Conservation (phyloP, 352 stramenopile species). For the Globisporangium polare region DNA sequence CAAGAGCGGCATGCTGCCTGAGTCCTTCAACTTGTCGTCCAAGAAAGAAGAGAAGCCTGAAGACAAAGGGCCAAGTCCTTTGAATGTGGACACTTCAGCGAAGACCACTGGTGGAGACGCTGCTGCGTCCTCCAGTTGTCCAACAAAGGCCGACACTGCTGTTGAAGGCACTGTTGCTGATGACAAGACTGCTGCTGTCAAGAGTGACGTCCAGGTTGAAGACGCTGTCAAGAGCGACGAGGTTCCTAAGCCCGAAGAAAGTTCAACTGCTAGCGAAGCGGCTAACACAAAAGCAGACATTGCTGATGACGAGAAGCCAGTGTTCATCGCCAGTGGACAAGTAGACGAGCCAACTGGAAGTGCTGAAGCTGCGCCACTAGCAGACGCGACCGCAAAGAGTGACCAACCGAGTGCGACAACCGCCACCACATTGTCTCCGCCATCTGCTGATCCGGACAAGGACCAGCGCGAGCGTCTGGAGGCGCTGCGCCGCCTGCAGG, state of each 20-base stretch:
- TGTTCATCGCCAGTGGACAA: neutral
- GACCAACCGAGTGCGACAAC: neutral
- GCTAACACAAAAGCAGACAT: neutral
- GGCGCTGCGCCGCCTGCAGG: slow-evolving; percentile 41
- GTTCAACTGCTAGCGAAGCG: neutral
- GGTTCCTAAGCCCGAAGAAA: neutral
- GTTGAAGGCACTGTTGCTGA: neutral
- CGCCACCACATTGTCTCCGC: neutral
- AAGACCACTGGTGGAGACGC: neutral
- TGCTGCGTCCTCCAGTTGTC: neutral
- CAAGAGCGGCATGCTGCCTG: slow-evolving; percentile 25
- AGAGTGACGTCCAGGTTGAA: neutral
- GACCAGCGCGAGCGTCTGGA: slow-evolving; percentile 23
- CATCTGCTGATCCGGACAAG: neutral
- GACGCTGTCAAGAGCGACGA: neutral
- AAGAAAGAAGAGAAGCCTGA: neutral
- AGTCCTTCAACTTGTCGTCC: neutral
- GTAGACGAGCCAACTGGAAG: neutral
- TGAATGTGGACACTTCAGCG: neutral
- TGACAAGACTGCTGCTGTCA: neutral
- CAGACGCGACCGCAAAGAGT: too few relatives aligned
- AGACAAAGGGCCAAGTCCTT: neutral
- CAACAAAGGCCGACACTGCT: neutral
- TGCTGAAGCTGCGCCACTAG: neutral
- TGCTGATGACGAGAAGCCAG: neutral